Evolutionary conservation across 176 grass and related monocot species (phyloP), one percentile per base, ranked within the genome.

Genomic region (Oryza meyeriana): DNA sequence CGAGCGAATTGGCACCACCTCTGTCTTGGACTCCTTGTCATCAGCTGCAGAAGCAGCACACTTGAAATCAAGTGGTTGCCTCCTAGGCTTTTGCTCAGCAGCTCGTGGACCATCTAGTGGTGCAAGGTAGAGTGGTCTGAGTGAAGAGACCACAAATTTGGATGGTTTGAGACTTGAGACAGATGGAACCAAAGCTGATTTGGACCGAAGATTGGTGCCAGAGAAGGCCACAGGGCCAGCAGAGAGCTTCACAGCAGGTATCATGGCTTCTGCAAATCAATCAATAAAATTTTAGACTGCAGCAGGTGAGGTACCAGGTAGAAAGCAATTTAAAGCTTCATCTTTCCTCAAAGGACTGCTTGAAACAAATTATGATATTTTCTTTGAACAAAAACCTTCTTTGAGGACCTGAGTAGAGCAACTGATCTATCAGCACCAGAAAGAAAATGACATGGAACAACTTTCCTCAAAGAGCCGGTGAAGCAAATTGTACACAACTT

Each of bases 51-150:
- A 84, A 79, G 89, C 79, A 72, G 89, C 40, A 57, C 83, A 89
- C 14, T 84, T 45, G 80, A 84, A 80, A 14, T 84, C 75, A 17
- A 87, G 84, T 17, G 41, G 80, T 52, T 76, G 84, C 81, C 77
- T 85, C 81, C 8, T 36, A 84, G 71, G 38, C 68, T 85, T 93
- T 9, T 38, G 78, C 47, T 39, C 79, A 12, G 65, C 70, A 72
- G n/a, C 29, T 36, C 12, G 24, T 18, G 66, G 55, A 27, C 81
- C 88, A 81, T 88, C 64, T 47, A 84, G 79, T 1, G 79, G 85
- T 69, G 83, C 26, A 61, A 94, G 83, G 74, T 94, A 88, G 12
- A 97, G 85, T 4, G 94, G 89, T 73, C 85, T 97, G 27, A 84
- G 52, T 33, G 84, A 93, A n/a, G 89, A 79, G 27, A 89, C 64